Evolutionary conservation across 2,329 filamentous ascomycete species (phyloP), one percentile per base, ranked within the genome.

Genomic region (Aureobasidium sp.): DNA sequence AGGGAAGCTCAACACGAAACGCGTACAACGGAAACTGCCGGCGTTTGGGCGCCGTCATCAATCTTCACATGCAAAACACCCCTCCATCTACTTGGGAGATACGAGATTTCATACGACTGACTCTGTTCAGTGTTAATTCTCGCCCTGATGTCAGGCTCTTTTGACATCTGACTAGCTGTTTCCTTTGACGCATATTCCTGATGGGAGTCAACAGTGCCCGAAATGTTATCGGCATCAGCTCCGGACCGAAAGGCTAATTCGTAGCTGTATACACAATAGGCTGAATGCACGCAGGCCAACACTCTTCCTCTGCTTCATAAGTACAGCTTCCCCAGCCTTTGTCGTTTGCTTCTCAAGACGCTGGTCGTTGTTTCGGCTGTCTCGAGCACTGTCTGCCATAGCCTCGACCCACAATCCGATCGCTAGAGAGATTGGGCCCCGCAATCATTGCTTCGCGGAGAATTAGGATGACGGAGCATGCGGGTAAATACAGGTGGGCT

Each of bases 401-500:
- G 7, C 17, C 4, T 31, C 25, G 25, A 42, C 25, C n/a, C 15
- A 55, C 4, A 41, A 17, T 6, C 9, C 53, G n/a, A 15, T 57
- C 3, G 53, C 53, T 44, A 27, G 27, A 36, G 27, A 57, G 7
- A 57, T 45, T 31, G 29, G n/a, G 27, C 53, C 53, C 53, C 41
- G 41, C 53, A 57, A 22, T 44, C n/a, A 34, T 44, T 20, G 41
- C 39, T 45, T 25, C 45, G 53, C 53, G 51, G 51, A 55, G 51
- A 37, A 42, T 55, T 55, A 31, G 20, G 17, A 55, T 42, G 51
- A 42, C 51, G 51, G 51, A 42, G 25, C 15, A 42, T 3, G 12
- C 53, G 53, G 53, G 17, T 57, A 57, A 57, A 44, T 57, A 22
- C 39, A 45, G 27, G 27, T 44, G 53, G 20, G 25, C n/a, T 56